Evolutionary conservation across 768 basidiomycete species (phyloP).

Genomic region (Lentinula detonsa): DNA sequence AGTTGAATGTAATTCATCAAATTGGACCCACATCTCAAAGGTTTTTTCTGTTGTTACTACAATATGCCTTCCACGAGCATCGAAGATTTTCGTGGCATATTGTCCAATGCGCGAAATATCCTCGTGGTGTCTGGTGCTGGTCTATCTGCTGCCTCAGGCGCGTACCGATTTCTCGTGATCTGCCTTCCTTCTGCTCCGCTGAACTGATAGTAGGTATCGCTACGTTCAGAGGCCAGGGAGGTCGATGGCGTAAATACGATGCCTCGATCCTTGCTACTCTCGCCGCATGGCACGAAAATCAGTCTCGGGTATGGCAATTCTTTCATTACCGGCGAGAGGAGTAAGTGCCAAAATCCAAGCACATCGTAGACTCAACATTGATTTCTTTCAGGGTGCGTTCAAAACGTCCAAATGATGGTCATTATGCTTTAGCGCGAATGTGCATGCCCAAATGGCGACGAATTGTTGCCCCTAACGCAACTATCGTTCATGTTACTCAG

Average conservation of each 20-base stretch:
- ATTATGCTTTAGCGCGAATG: constrained; percentile 15
- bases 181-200: not conserved
- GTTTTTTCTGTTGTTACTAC: not conserved
- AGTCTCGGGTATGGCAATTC: constrained; percentile 14
- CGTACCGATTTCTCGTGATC: not conserved
- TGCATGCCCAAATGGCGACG: constrained; percentile 5
- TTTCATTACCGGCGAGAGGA: constrained; percentile 13
- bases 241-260: constrained; percentile 14
- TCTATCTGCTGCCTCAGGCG: constrained; percentile 60
- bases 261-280: constrained; percentile 8
- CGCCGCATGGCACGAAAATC: constrained; percentile 11
- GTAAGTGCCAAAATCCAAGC: not conserved
- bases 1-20: too few species aligned
- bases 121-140: constrained; percentile 50
- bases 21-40: too few species aligned
- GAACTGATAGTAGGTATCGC: constrained; percentile 7
- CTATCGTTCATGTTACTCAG: constrained; percentile 14
- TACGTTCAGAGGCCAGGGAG: constrained; percentile 14
- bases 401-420: constrained; percentile 21
- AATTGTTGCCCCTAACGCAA: constrained; percentile 9
- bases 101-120: constrained; percentile 25
- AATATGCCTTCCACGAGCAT: constrained; percentile 14
- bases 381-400: constrained; percentile 9
- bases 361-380: not conserved
- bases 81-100: constrained; percentile 12